These are phyloP conservation scores for Carex cristatella DNA, from an alignment of 176 grass and related monocot genomes.

Conservation along the genomic window DNA sequence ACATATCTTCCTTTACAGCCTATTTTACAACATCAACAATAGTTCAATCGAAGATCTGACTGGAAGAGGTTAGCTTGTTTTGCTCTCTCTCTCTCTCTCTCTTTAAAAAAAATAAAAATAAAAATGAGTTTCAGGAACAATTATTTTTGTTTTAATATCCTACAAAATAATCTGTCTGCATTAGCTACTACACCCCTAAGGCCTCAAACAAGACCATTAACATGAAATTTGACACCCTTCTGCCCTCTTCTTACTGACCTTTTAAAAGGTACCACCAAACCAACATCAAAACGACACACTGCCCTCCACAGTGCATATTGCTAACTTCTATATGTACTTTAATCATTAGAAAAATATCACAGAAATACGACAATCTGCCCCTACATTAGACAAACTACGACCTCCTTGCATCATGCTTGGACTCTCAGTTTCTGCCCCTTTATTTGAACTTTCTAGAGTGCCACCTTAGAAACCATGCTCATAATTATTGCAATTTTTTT, in stretches of 20 bases:
- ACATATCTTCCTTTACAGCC: slow-evolving; percentile 33
- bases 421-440: neutral
- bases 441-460: neutral
- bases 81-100: neutral
- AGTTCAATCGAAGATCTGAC: slow-evolving; percentile 85
- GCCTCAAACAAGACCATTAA: neutral
- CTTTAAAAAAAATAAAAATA: slow-evolving; percentile 1
- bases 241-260: neutral
- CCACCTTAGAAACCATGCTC: neutral
- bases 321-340: neutral
- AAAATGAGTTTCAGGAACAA: neutral
- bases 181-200: neutral
- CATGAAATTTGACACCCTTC: neutral
- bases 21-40: slow-evolving; percentile 95
- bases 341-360: neutral
- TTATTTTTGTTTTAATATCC: neutral
- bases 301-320: neutral
- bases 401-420: neutral
- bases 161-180: neutral
- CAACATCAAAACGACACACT: neutral
- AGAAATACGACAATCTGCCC: neutral
- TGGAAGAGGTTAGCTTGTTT: slow-evolving; percentile 54
- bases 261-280: neutral
- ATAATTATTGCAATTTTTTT: slow-evolving; percentile 25
- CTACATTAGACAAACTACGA: neutral